Evolutionary conservation across 176 grass and related monocot genomes (phyloP), one percentile per base, ranked within the genome.

Genomic region (Carex pumila): DNA sequence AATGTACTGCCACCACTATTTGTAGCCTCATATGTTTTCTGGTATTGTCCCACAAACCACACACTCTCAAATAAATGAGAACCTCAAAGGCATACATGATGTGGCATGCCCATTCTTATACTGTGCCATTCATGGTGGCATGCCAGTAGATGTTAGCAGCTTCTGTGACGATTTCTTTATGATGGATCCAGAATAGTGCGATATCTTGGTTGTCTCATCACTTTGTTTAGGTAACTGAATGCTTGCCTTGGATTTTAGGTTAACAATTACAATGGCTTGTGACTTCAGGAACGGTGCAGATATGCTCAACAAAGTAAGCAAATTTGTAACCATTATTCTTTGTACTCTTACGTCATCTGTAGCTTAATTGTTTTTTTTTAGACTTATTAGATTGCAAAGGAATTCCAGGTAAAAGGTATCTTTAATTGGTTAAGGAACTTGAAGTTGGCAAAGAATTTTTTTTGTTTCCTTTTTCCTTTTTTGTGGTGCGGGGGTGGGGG

Each of bases 251-350:
- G 4, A 22, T 76, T 55, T 76, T 76, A 76, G 72, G 47, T 76
- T 76, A 76, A 30, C 45, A 76, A 76, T 76, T 55, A 30, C 47
- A 76, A 76, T 47, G 47, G 72, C 5, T 76, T 76, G 17, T 14
- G 3, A 47, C 17, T 76, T 76, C 72, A 76, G 47, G 72, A 76
- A 67, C 19, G 0, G 19, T 76, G 72, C 22, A 71, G 21, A 31
- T 54, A 19, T 43, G 29, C 70, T 73, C 43, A 73, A 73, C 70
- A 12, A 66, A 49, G 70, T 73, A 49, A 72, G 69, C 69, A 73
- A 53, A 7, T 76, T 30, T 30, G 47, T 54, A 76, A 14, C 6
- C 55, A 53, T 49, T 73, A 47, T 55, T 53, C 5, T 29, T 30
- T 76, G 13, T 76, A 30, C 72, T 76, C 19, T 50, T 31, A 22